Evolutionary conservation across 2,329 filamentous ascomycete genomes (phyloP).

Genomic region (Fusarium irregulare): DNA sequence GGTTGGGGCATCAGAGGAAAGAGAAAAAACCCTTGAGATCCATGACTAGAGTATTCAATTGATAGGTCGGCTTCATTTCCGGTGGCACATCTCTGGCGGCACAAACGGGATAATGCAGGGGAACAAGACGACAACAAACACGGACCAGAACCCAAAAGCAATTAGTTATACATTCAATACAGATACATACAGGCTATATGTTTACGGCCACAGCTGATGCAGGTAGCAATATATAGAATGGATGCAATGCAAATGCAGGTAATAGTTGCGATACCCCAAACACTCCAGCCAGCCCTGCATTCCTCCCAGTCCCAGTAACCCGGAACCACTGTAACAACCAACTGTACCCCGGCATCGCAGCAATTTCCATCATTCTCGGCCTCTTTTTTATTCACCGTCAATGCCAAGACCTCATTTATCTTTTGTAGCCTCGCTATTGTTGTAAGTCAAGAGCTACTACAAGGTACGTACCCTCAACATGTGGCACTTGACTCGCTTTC

Average conservation of each 20-base stretch:
- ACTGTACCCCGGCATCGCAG: constrained; percentile 9
- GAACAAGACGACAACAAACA: constrained; percentile 8
- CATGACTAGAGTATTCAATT: not conserved
- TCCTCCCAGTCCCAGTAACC: constrained; percentile 30
- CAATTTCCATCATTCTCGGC: not conserved
- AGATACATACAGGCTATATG: not conserved
- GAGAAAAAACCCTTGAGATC: not conserved
- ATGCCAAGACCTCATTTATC: constrained; percentile 13
- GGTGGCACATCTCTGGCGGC: constrained; percentile 27
- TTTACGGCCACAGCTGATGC: not conserved
- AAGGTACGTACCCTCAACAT: not conserved
- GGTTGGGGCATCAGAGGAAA: constrained; percentile 28
- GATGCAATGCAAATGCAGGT: not conserved
- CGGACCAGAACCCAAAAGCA: constrained; percentile 26
- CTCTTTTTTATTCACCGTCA: not conserved
- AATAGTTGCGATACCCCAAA: not conserved
- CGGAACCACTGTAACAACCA: constrained; percentile 2
- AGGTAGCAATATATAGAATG: not conserved
- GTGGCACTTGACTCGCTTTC: constrained; percentile 27
- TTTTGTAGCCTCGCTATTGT: not conserved
- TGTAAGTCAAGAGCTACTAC: not conserved
- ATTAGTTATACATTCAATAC: not conserved
- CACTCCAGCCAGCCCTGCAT: constrained; percentile 1
- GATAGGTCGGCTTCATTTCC: constrained; percentile 27
- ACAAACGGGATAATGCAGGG: constrained; percentile 21